Conservation (phyloP, 2,329 filamentous ascomycete genomes). For the Colletotrichum filicis region DNA sequence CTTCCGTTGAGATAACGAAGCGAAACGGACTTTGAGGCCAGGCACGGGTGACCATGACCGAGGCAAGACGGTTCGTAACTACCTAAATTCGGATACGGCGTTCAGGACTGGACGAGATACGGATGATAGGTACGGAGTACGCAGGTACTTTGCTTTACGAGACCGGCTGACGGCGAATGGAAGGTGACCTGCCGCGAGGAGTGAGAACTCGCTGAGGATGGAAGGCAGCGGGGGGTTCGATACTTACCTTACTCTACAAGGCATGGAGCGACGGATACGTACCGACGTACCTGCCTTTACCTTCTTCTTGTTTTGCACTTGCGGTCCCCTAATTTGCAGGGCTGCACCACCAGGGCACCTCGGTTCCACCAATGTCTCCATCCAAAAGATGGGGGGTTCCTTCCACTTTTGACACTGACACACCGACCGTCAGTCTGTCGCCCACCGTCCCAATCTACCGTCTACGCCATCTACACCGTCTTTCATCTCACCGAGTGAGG, state of each 20-base stretch:
- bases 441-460: background rate
- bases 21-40: background rate
- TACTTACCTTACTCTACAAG: background rate
- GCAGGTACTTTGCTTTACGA: no score
- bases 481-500: background rate
- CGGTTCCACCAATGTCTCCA: slow-evolving; percentile 20
- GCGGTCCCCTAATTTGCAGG: slow-evolving; percentile 21
- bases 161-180: background rate
- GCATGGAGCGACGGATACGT: background rate
- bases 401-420: background rate
- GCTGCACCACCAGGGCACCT: slow-evolving; percentile 8
- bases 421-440: background rate
- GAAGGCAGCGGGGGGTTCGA: background rate
- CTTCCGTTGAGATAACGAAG: slow-evolving; percentile 6
- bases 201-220: no score
- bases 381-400: slow-evolving; percentile 1
- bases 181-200: background rate
- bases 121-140: background rate
- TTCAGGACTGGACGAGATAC: background rate
- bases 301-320: background rate
- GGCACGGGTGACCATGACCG: background rate
- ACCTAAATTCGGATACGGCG: background rate
- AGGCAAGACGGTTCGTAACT: background rate
- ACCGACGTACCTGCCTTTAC: background rate
- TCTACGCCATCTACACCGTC: background rate